Percentiles rank a stretch among this genome's conserved stretches.
Conservation (phyloP, 2,329 filamentous ascomycete species). For the Grosmannia huntii region DNA sequence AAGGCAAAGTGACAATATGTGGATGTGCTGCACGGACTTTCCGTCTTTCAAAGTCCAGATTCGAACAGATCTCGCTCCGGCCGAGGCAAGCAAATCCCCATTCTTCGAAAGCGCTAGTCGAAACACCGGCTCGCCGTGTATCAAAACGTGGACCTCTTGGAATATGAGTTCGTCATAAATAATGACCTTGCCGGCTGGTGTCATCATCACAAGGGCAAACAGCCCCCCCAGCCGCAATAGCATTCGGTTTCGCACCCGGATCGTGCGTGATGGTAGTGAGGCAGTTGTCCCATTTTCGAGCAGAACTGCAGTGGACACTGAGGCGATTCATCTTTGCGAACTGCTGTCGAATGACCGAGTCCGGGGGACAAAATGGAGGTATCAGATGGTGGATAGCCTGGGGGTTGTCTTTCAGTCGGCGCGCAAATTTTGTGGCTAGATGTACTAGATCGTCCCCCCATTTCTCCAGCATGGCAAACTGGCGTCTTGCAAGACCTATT, state of each 20-base stretch:
- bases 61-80: too few species aligned
- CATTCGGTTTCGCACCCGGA: not conserved
- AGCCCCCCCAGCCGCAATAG: not conserved
- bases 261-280: slow-evolving; percentile 13
- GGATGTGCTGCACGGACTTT: too few species aligned
- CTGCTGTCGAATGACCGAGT: too few species aligned
- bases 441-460: too few species aligned
- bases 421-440: too few species aligned
- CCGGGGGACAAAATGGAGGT: too few species aligned
- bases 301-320: slow-evolving; percentile 9
- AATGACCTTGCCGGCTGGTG: slow-evolving; percentile 2
- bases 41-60: too few species aligned
- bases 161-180: slow-evolving; percentile 14
- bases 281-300: slow-evolving; percentile 14
- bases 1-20: too few species aligned
- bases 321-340: slow-evolving; percentile 13
- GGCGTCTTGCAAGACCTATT: too few species aligned
- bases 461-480: too few species aligned
- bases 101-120: slow-evolving; percentile 11
- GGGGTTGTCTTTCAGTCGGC: too few species aligned
- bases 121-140: slow-evolving; percentile 13
- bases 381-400: too few species aligned
- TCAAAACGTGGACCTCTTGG: slow-evolving; percentile 8
- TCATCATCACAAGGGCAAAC: slow-evolving; percentile 11
- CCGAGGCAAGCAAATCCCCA: not conserved